Conservation (phyloP, 148 eudicot species). For the Chenopodium formosanum region DNA sequence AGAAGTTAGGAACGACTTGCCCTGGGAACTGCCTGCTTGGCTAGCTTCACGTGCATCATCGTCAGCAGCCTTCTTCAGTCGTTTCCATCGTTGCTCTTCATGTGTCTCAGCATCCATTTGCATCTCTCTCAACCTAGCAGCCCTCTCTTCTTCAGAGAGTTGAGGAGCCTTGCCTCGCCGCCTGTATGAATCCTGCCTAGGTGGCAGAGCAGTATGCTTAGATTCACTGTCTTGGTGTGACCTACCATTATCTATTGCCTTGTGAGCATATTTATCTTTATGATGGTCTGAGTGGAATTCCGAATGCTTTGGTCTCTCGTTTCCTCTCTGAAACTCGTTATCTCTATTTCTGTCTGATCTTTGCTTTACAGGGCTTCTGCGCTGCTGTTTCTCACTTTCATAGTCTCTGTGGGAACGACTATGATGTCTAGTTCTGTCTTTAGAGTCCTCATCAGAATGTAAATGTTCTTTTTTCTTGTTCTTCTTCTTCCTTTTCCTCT, state of each 20-base stretch:
- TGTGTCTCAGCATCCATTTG: conserved; percentile 86
- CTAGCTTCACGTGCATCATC: conserved; percentile 73
- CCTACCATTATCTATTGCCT: conserved; percentile 27
- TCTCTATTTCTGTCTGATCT: conserved; percentile 22
- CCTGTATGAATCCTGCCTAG: conserved; percentile 39
- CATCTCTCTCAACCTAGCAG: conserved; percentile 83
- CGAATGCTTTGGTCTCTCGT: conserved; percentile 33
- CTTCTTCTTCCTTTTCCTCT: conserved; percentile 34
- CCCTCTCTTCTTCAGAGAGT: conserved; percentile 89
- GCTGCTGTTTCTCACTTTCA: conserved; percentile 31
- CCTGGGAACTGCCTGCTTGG: conserved; percentile 29
- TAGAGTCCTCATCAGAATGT: conserved; percentile 37
- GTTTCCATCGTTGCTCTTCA: conserved; percentile 87
- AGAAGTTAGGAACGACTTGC: conserved; percentile 70
- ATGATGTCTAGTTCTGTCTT: conserved; percentile 31
- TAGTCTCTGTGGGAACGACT: conserved; percentile 31
- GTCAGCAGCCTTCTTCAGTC: conserved; percentile 82
- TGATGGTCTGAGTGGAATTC: conserved; percentile 21
- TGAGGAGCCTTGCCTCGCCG: conserved; percentile 44
- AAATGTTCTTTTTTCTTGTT: conserved; percentile 34
- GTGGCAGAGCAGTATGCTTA: conserved; percentile 25
- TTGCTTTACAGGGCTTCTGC: conserved; percentile 16
- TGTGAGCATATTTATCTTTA: conserved; percentile 22
- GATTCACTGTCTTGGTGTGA: conserved; percentile 25
- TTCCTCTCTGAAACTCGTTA: conserved; percentile 11